Conservation (phyloP, 2,329 filamentous ascomycete species). For the Thielaviopsis populi region DNA sequence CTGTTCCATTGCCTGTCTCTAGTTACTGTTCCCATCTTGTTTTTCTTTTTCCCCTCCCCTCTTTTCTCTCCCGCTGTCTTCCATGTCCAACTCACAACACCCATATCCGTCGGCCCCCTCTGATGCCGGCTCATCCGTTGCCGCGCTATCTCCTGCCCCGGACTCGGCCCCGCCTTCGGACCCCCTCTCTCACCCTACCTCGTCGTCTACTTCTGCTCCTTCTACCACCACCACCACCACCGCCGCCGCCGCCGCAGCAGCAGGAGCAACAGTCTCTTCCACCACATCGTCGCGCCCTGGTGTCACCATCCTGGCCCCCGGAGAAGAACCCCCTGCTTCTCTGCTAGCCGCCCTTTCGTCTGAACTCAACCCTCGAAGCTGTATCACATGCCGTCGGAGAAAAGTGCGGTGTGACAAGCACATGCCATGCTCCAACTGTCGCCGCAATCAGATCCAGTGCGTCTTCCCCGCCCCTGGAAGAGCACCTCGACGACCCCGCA, state of each 20-base stretch:
- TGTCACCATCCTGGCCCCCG: slow-evolving; percentile 16
- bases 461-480: slow-evolving; percentile 60
- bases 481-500: slow-evolving; percentile 50
- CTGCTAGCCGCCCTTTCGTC: slow-evolving; percentile 17
- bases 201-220: not conserved
- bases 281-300: slow-evolving; percentile 17
- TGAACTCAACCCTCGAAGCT: slow-evolving; percentile 33
- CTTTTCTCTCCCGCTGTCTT: not conserved
- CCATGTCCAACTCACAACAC: slow-evolving; percentile 1
- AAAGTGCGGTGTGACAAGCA: slow-evolving; percentile 69
- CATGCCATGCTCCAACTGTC: slow-evolving; percentile 62
- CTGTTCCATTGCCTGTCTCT: too few relatives aligned
- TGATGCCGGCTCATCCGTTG: slow-evolving; percentile 8
- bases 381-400: slow-evolving; percentile 37
- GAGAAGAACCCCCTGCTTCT: slow-evolving; percentile 14
- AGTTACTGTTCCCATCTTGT: too few relatives aligned
- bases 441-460: slow-evolving; percentile 54
- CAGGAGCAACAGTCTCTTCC: not conserved
- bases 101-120: not conserved
- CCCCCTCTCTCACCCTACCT: not conserved
- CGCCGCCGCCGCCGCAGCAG: not conserved
- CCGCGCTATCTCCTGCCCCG: slow-evolving; percentile 6
- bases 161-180: not conserved
- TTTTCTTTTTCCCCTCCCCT: not conserved
- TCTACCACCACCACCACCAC: not conserved